Conservation (phyloP, 2,329 filamentous ascomycete species). For the Akanthomyces dipterigenus region DNA sequence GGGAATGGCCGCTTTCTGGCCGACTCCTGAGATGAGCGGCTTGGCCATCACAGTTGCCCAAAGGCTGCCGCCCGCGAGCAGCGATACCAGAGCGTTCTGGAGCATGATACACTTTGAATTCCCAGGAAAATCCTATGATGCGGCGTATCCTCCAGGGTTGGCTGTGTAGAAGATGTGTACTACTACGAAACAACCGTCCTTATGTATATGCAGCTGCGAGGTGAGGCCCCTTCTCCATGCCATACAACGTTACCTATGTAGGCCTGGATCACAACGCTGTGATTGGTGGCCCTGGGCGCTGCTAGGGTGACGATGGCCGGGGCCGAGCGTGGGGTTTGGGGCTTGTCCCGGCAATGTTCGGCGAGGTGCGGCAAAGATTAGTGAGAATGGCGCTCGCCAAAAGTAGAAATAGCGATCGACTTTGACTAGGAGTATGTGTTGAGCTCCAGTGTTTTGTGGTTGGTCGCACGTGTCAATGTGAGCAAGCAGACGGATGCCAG, state of each 20-base stretch:
- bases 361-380: background rate
- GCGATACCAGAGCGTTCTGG: background rate
- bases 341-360: background rate
- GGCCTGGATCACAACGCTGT: background rate
- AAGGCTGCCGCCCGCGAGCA: conserved; percentile 11
- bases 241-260: conserved; percentile 9
- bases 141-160: background rate
- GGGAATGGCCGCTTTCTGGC: conserved; percentile 29
- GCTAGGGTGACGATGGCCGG: background rate
- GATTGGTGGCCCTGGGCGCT: background rate
- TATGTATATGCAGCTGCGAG: background rate
- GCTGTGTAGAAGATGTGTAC: background rate
- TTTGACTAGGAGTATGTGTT: background rate
- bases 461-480: too few species aligned
- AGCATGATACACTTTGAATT: background rate
- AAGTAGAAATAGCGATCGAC: background rate
- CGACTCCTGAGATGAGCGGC: conserved; percentile 19
- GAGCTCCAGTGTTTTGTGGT: too few species aligned
- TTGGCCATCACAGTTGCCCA: conserved; percentile 1
- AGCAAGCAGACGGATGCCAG: too few species aligned
- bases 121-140: background rate
- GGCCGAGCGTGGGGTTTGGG: background rate
- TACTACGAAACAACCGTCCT: background rate
- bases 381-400: background rate
- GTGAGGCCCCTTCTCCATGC: background rate